A percentile compares a stretch with the other conserved stretches of the same genome.
These are phyloP conservation scores for Rhodotorula sp. DNA, from an alignment of 1,284 basidiomycete species.

Conservation along the genomic window DNA sequence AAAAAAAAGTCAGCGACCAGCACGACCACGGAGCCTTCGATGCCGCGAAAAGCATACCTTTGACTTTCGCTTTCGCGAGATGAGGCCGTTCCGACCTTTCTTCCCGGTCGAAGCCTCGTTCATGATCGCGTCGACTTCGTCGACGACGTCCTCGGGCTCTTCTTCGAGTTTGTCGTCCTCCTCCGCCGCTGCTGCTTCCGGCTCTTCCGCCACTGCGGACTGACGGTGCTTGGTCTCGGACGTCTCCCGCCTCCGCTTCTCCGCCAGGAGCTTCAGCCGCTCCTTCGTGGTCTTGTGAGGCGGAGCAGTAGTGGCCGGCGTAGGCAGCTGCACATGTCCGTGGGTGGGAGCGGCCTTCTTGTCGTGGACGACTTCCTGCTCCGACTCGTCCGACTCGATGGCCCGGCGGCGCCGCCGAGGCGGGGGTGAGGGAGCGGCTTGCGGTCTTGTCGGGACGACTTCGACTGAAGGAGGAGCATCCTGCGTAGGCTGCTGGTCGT, in stretches of 20 bases:
- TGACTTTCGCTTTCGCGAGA: background rate
- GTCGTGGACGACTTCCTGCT: background rate
- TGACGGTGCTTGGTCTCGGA: background rate
- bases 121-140: slow-evolving; percentile 4
- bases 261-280: background rate
- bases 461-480: too few relatives aligned
- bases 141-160: background rate
- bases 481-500: background rate
- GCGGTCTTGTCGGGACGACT: too few relatives aligned
- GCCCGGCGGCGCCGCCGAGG: background rate
- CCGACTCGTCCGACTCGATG: slow-evolving; percentile 29
- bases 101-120: background rate
- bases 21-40: too few relatives aligned
- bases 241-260: background rate
- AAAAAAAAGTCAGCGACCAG: background rate
- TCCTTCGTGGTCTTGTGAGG: background rate
- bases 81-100: background rate
- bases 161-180: background rate
- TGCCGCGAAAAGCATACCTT: background rate
- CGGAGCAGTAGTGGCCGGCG: too few relatives aligned
- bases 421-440: too few relatives aligned
- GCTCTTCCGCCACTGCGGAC: too few relatives aligned
- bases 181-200: background rate
- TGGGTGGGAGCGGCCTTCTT: too few relatives aligned
- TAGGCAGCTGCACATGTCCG: too few relatives aligned